Base-by-base conservation (phyloP, 2,329 filamentous ascomycete species). In the Lecanicillium sp. region DNA sequence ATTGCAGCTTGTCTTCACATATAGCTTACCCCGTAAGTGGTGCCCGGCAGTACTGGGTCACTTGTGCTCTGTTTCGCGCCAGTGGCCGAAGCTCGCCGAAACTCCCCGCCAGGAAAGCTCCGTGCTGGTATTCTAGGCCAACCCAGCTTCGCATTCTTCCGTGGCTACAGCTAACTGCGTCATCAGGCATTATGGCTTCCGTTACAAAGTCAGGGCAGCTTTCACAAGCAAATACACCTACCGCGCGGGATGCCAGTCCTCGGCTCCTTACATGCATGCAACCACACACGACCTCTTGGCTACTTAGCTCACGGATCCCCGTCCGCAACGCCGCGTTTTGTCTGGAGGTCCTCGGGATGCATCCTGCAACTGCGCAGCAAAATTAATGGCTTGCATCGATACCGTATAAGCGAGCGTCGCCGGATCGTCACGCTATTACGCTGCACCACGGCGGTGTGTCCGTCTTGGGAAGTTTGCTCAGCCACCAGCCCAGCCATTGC, bases 401-500 rank as follows among this genome's bases (percentile, higher is more conserved):
- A 36, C 36, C 15, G 15, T 17, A 24, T 37, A 40, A 32, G 36
- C 44, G n/a, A 46, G 20, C 14, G 12, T 41, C 10, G 44, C 29
- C 27, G 37, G 11, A 46, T 40, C 27, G 20, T 5, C 36, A 29
- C 44, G 35, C 44, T 17, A 20, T 39, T 14, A 21, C 10, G 19
- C 23, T 26, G 30, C 30, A 39, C 20, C 36, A 19, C 44, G 44
- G 35, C 29, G 29, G 12, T 41, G 35, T 48, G 12, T 35, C 36
- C 37, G 12, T 20, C 5, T 36, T 36, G 21, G 38, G 38, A 41
- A 48, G 29, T 24, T 33, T 41, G 36, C n/a, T 27, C 15, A 15
- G 23, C 37, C 12, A 21, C 20, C 30, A 35, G 21, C 17, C 19
- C 5, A 23, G n/a, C n/a, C 15, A 14, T 15, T 45, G 39, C 44